Conservation (phyloP, 2,329 filamentous ascomycete genomes). For the Lachnellula suecica region DNA sequence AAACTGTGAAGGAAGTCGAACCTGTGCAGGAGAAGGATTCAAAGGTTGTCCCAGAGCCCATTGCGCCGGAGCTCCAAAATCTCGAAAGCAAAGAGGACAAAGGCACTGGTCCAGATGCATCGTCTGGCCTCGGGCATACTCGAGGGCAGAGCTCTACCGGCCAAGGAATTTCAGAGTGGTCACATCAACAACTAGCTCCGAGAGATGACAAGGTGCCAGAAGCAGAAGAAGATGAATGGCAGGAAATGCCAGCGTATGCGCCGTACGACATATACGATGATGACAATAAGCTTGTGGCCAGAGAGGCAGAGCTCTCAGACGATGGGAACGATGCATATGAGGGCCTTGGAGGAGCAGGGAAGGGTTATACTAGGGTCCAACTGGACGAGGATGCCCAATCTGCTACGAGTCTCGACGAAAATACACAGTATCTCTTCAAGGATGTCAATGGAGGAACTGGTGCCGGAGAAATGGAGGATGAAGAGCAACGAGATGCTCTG, state of each 20-base stretch:
- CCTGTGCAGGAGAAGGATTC: slow-evolving; percentile 2
- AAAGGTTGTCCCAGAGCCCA: slow-evolving; percentile 1
- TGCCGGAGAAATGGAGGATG: slow-evolving; percentile 64
- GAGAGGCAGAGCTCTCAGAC: slow-evolving; percentile 70
- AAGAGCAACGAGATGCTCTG: slow-evolving; percentile 81
- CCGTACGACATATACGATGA: slow-evolving; percentile 96
- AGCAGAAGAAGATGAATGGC: slow-evolving; percentile 75
- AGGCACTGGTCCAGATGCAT: neutral
- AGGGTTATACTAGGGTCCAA: slow-evolving; percentile 93
- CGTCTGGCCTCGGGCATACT: slow-evolving; percentile 7
- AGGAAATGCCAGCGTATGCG: slow-evolving; percentile 90
- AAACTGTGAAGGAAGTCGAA: slow-evolving; percentile 12
- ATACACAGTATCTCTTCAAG: slow-evolving; percentile 94
- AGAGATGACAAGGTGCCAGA: slow-evolving; percentile 48
- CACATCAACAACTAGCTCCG: slow-evolving; percentile 76
- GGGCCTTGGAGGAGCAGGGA: slow-evolving; percentile 83
- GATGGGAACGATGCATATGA: slow-evolving; percentile 69
- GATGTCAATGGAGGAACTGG: slow-evolving; percentile 58
- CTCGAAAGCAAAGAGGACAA: neutral
- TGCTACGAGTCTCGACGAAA: slow-evolving; percentile 93
- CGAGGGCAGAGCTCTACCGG: slow-evolving; percentile 22
- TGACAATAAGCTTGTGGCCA: slow-evolving; percentile 81
- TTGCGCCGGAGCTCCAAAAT: slow-evolving; percentile 3
- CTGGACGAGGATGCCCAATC: slow-evolving; percentile 94
- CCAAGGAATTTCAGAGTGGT: slow-evolving; percentile 71